Percentiles rank a stretch among this genome's conserved stretches.
Conservation (phyloP, 1,139 yeast genomes). For the Lodderomyces orthopsilosis region DNA sequence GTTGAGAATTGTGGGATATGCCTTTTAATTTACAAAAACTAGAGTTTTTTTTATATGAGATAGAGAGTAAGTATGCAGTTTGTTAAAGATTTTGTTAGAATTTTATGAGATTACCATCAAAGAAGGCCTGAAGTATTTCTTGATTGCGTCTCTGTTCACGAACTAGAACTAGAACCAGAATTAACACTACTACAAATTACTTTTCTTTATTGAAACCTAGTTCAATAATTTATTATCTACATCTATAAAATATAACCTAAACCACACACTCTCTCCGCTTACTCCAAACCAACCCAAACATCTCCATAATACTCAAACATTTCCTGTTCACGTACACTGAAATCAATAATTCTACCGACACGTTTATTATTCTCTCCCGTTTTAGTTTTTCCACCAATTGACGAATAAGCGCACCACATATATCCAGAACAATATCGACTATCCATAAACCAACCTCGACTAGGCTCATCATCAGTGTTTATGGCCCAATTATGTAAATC, state of each 20-base stretch:
- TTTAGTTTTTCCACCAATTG: conserved; percentile 33
- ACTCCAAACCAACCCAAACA: conserved; percentile 31
- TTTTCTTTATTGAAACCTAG: too few relatives aligned
- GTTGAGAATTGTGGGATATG: too few relatives aligned
- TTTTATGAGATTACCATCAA: too few relatives aligned
- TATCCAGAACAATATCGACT: conserved; percentile 38
- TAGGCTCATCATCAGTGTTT: conserved; percentile 31
- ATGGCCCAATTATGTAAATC: conserved; percentile 15
- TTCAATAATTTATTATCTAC: background rate
- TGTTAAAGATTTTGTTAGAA: too few relatives aligned
- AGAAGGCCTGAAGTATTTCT: too few relatives aligned
- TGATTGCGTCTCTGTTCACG: too few relatives aligned
- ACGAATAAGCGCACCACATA: conserved; percentile 46
- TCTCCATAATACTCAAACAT: conserved; percentile 33
- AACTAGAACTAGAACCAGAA: too few relatives aligned
- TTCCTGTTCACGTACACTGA: conserved; percentile 21
- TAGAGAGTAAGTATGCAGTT: too few relatives aligned
- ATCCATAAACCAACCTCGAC: conserved; percentile 33
- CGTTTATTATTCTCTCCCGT: conserved; percentile 23
- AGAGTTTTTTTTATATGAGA: too few relatives aligned
- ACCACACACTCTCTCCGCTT: background rate
- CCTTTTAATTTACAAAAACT: too few relatives aligned
- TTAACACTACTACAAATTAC: too few relatives aligned
- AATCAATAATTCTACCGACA: conserved; percentile 25
- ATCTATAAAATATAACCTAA: conserved; percentile 1